Evolutionary conservation across 495 filamentous ascomycete species (phyloP), one percentile per base, ranked within the genome.

Genomic region (Neurospora discreta): DNA sequence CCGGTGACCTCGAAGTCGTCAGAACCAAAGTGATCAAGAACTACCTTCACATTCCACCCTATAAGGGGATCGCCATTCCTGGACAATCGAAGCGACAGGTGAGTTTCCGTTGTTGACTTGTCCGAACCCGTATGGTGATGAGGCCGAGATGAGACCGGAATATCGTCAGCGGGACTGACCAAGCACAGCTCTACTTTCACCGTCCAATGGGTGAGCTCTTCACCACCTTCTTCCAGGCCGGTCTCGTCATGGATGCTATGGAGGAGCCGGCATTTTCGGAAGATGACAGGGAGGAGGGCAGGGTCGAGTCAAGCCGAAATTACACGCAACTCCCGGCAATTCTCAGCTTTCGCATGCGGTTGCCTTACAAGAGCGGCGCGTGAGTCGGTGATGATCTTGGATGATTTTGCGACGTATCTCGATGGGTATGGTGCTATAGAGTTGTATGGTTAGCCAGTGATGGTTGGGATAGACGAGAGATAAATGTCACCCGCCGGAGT

Each of bases 161-260:
- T 60, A 0, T 8, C 13, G 5, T 5, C 23, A 30, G 52, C 46
- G 0, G 16, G 13, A 26, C 38, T 36, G 6, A 36, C 58, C 69
- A 43, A 68, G 68, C 3, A 11, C 40, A 82, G 81, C n/a, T 75
- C 38, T 82, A 81, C 69, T 84, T 81, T 68, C 82, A 84, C 46
- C 82, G 82, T 0, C 79, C 82, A 5, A 74, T 83, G 30, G 77
- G 81, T 26, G 82, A 84, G 52, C 76, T 84, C 5, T 76, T 84
- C 16, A 70, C 69, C n/a, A 71, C 70, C 30, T 84, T 84, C 69
- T 83, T 84, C 78, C 71, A 70, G 39, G 70, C 65, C 16, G 79
- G 78, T 1, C 71, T 84, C 23, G 79, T 80, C 68, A 74, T 84
- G 78, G 82, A 84, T 68, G 81, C 76, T 10, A 73, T 84, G 68